Base-by-base conservation (phyloP, 805 yeast genomes). In the Candida incommunis region DNA sequence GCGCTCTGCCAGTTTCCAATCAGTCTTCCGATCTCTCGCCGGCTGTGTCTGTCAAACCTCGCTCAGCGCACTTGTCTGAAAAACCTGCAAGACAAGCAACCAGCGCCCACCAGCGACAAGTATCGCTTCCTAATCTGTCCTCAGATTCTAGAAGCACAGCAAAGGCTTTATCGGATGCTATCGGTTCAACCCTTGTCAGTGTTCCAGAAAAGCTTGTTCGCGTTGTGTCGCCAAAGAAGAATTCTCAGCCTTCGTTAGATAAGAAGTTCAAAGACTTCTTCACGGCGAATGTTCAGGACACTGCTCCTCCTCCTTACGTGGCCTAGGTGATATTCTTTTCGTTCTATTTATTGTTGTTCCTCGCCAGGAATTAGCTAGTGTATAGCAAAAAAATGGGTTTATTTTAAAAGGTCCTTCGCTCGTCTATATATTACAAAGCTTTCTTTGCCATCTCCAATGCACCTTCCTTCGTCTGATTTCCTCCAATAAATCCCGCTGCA, bases 401-500 rank as follows among this genome's bases (percentile, higher is more conserved):
- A 21, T 15, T 15, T n/a, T 40, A 7, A 40, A n/a, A n/a, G 20
- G 23, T 42, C n/a, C 43, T n/a, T 48, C 50, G n/a, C n/a, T n/a
- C n/a, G n/a, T n/a, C n/a, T n/a, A n/a, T n/a, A n/a, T n/a, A n/a
- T 25, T 25, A 7, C 27, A 65, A 53, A 23, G 71, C 72, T 45
- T 56, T 54, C 46, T 65, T 66, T 4, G 97, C 96, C 63, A 92
- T 71, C 57, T 75, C 64, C 47, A 86, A 60, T 13, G 80, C 96
- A 25, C 83, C 82, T 44, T 86, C 96, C 50, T 71, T 67, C 22
- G 94, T 73, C 57, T 78, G 71, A 46, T 90, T 85, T 45, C 98
- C 98, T 41, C 98, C 98, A 57, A 92, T 92, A 65, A 92, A 92
- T 0, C 98, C 97, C 37, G 95, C 54, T 40, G 97, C 96, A 56